Percentiles rank a stretch among this genome's conserved stretches.
These are phyloP conservation scores for Leptographium lundbergii DNA, from an alignment of 2,329 filamentous ascomycete genomes.

Conservation along the genomic window DNA sequence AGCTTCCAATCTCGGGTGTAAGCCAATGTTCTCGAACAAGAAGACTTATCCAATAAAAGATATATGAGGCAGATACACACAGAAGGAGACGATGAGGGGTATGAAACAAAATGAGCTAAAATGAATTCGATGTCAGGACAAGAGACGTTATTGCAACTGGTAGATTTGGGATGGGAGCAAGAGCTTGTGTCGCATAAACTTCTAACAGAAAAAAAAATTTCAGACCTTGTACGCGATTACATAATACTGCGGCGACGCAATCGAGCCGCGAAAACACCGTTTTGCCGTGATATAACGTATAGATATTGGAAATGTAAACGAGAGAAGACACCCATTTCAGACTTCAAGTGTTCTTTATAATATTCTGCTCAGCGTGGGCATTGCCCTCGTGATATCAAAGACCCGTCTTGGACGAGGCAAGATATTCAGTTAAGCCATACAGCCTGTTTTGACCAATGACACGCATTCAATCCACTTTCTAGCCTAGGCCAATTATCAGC, in stretches of 20 bases:
- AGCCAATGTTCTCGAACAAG: background rate
- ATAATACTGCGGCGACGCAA: background rate
- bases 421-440: background rate
- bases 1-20: background rate
- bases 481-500: background rate
- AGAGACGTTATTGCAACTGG: background rate
- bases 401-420: background rate
- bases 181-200: background rate
- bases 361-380: background rate
- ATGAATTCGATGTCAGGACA: background rate
- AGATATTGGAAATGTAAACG: background rate
- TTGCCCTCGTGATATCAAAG: background rate
- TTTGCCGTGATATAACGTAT: background rate
- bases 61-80: background rate
- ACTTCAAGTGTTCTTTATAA: too few relatives aligned
- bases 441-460: background rate
- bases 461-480: background rate
- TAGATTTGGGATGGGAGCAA: background rate
- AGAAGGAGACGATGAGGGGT: background rate
- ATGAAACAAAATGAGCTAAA: background rate
- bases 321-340: background rate
- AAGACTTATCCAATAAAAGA: background rate
- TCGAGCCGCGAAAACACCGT: background rate
- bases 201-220: background rate
- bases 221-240: background rate